These are phyloP conservation scores for Ormosia semicastrata DNA, from an alignment of 306 rosid species.

Conservation along the genomic window DNA sequence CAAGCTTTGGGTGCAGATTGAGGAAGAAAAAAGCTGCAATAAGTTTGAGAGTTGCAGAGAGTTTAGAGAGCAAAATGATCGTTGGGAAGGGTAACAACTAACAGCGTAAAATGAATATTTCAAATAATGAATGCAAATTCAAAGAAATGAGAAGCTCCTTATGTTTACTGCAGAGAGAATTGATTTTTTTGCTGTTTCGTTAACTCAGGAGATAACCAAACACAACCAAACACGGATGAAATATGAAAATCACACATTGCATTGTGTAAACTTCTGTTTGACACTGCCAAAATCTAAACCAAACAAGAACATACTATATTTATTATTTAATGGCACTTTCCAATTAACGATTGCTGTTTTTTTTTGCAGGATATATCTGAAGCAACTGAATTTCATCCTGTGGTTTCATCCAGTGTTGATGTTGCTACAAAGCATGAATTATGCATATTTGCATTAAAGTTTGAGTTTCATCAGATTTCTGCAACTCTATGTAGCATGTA, in stretches of 20 bases:
- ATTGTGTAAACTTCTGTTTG: neutral
- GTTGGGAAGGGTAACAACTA: neutral
- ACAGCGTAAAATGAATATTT: neutral
- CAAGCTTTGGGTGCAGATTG: too few species aligned
- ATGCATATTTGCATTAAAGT: constrained; percentile 54
- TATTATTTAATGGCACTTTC: neutral
- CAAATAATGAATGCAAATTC: neutral
- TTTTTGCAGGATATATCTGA: constrained; percentile 79
- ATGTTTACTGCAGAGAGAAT: neutral
- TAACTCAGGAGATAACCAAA: neutral
- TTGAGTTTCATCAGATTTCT: constrained; percentile 62
- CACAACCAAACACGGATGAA: too few species aligned
- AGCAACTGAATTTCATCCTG: constrained; percentile 85
- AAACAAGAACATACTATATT: neutral
- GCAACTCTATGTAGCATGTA: constrained; percentile 69
- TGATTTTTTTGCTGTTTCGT: neutral
- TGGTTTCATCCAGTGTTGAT: constrained; percentile 45
- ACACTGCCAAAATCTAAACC: neutral
- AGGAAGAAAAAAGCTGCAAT: neutral
- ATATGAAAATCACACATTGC: neutral
- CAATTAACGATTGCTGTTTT: neutral
- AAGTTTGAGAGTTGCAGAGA: neutral
- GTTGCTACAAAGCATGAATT: constrained; percentile 45
- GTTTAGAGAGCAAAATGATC: neutral
- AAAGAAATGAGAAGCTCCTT: neutral